Evolutionary conservation across 1,284 basidiomycete genomes (phyloP), one percentile per base, ranked within the genome.

Genomic region (Inonotus obliquus): DNA sequence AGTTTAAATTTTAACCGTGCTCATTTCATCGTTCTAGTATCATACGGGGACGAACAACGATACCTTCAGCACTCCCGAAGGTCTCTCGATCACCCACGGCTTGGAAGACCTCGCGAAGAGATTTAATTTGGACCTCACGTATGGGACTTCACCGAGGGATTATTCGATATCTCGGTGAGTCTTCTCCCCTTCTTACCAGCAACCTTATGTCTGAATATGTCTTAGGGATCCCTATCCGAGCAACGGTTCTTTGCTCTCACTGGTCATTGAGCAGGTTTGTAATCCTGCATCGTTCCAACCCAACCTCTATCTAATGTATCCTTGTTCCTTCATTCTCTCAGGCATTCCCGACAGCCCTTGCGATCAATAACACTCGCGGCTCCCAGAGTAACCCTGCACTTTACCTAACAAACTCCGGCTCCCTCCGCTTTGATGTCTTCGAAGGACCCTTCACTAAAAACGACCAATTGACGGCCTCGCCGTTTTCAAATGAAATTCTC

Each of bases 111-210:
- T 91, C 32, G 76, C 82, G 1, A 68, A 76, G 49, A 71, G 70
- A 32, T 91, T 85, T 69, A 76, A 86, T 63, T 74, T 91, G 47
- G 70, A 69, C 39, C 75, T 77, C 65, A 60, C 76, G 14, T 89
- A 85, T 59, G 92, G 92, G 2, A 84, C 79, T 45, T 85, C 89
- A 0, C 91, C 92, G 0, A 81, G 83, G 57, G 88, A 92, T 70
- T 90, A 49, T 49, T 21, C 48, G 3, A 82, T 69, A 87, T 84
- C 57, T 73, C 92, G 63, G 75, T 71, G 51, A 79, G 82, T 80
- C 86, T 71, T 29, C 14, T 7, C 41, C 17, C 32, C 32, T 32
- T 4, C 9, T 9, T 32, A 9, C 32, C 9, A 32, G 32, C 4
- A 32, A 32, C 32, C 32, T 4, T 4, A 32, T 4, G 35, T 21